Evolutionary conservation across 306 rosid species (phyloP).

Genomic region (Vicia faba): DNA sequence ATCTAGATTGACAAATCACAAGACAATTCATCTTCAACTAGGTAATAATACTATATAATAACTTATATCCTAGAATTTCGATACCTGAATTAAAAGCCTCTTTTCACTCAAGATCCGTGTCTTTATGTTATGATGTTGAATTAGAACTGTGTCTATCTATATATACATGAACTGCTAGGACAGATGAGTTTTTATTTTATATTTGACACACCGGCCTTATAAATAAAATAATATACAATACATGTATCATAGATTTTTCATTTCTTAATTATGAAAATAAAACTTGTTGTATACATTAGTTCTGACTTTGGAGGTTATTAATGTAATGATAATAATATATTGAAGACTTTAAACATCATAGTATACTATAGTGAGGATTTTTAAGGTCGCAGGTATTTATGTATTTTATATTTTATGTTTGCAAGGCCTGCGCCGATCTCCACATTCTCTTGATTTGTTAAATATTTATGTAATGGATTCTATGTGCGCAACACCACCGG

Average conservation of each 20-base stretch:
- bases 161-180: neutral
- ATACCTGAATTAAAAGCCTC: neutral
- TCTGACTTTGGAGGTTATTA: conserved; percentile 50
- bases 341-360: neutral
- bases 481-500: conserved; percentile 16
- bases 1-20: conserved; percentile 45
- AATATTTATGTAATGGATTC: neutral
- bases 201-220: conserved; percentile 31
- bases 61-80: too few species aligned
- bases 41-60: too few species aligned
- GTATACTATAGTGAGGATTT: neutral
- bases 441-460: conserved; percentile 35
- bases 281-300: conserved; percentile 15
- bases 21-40: conserved; percentile 56
- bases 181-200: conserved; percentile 28
- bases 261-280: conserved; percentile 11
- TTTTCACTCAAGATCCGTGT: neutral
- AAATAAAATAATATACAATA: conserved; percentile 28
- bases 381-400: conserved; percentile 23
- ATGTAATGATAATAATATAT: neutral
- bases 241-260: conserved; percentile 35
- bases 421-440: conserved; percentile 74
- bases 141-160: neutral
- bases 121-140: neutral
- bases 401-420: conserved; percentile 6